These are phyloP conservation scores for Thymus quinquecostatus DNA, from an alignment of 257 asterid species.

Conservation along the genomic window DNA sequence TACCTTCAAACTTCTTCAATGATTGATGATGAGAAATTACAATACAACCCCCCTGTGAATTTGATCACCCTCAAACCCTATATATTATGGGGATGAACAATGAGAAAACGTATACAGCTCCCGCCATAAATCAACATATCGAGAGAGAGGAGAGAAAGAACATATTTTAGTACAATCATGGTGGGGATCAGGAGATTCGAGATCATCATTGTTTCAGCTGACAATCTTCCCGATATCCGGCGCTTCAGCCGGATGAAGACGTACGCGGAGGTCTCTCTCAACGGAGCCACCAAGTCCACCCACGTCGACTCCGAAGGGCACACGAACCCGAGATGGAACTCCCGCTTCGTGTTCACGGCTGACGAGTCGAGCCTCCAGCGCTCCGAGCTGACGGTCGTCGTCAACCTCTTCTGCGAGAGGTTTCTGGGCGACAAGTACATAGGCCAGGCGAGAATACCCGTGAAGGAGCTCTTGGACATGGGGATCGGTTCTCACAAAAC, in stretches of 20 bases:
- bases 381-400: slow-evolving; percentile 6
- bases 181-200: too few species aligned
- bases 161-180: too few species aligned
- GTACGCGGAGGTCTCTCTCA: slow-evolving; percentile 11
- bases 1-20: too few species aligned
- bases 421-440: slow-evolving; percentile 11
- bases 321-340: slow-evolving; percentile 35
- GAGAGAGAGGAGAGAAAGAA: too few species aligned
- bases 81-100: too few species aligned
- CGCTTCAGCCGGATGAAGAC: not conserved
- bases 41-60: too few species aligned
- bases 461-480: slow-evolving; percentile 28
- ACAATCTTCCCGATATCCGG: slow-evolving; percentile 19
- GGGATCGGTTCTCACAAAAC: not conserved
- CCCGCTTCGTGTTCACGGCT: slow-evolving; percentile 16
- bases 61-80: too few species aligned
- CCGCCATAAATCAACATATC: too few species aligned
- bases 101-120: too few species aligned
- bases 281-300: not conserved
- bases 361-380: slow-evolving; percentile 23
- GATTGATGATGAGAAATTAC: too few species aligned
- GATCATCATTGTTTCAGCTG: slow-evolving; percentile 17
- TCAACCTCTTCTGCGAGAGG: slow-evolving; percentile 31
- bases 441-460: slow-evolving; percentile 31
- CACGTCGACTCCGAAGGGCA: too few species aligned